Base-by-base conservation (phyloP, 2,329 filamentous ascomycete genomes). In the Annulohypoxylon truncatum region DNA sequence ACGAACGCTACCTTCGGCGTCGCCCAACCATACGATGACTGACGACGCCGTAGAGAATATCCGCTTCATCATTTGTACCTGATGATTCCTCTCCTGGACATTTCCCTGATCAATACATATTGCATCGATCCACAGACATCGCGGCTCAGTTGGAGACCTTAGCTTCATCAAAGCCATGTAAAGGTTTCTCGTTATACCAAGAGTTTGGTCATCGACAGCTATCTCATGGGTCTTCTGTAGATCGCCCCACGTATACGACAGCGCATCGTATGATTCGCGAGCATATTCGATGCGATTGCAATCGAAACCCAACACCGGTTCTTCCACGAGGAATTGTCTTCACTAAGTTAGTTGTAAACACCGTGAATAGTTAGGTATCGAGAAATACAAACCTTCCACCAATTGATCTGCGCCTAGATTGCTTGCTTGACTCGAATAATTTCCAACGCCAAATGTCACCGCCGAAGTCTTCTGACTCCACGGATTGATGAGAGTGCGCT, bases 41-140 rank as follows among this genome's bases (percentile, higher is more conserved):
- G 51, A 57, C 2, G 46, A 47, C 2, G 62, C 62, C 18, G 57
- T 33, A 12, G 56, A 52, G 29, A 57, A 66, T 22, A 66, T 61
- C 3, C 35, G 35, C 24, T 54, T 52, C 62, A 66, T 66, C 51
- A 66, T 52, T n/a, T 53, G 62, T 4, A 66, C 62, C 15, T 66
- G 62, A 13, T 66, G 62, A 13, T 57, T 61, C 12, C 62, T 51
- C 56, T 65, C 62, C 20, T 48, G 51, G 6, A 61, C 18, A 20
- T 65, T 57, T 6, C 38, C 46, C n/a, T 65, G 62, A 8, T 65
- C 40, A 24, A 65, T 65, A 12, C 62, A 65, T 12, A 61, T 47
- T 8, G 62, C 56, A 13, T 65, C 62, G 7, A 61, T 57, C 62
- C 62, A 65, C 18, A 61, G 15, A 2, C 35, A 13, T 31, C 55